Percentiles rank a stretch among this genome's conserved stretches.
Evolutionary conservation across 2,329 filamentous ascomycete genomes (phyloP).

Genomic region (Incumbomyces lentus): DNA sequence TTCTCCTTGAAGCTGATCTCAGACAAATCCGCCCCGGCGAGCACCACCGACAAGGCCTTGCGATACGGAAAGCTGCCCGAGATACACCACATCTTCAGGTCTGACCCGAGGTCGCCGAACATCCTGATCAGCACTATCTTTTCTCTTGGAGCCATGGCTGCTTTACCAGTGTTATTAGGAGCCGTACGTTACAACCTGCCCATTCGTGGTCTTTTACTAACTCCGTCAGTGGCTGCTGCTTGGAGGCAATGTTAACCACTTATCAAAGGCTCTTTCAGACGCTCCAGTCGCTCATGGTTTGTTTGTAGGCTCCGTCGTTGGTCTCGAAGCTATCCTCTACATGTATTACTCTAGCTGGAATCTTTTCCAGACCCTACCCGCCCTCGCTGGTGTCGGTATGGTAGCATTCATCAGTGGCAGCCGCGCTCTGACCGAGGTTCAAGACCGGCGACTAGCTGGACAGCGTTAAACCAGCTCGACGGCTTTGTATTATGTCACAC

Average conservation of each 20-base stretch:
- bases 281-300: conserved; percentile 71
- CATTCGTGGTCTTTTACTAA: neutral
- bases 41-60: conserved; percentile 55
- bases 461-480: conserved; percentile 35
- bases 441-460: conserved; percentile 72
- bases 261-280: conserved; percentile 60
- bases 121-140: conserved; percentile 72
- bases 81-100: conserved; percentile 84
- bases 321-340: conserved; percentile 87
- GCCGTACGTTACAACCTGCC: conserved; percentile 43
- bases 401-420: conserved; percentile 78
- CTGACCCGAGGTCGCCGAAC: conserved; percentile 69
- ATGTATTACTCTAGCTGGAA: conserved; percentile 90
- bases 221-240: conserved; percentile 60
- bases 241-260: conserved; percentile 72
- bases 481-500: neutral
- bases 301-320: conserved; percentile 78
- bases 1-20: conserved; percentile 63
- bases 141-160: conserved; percentile 58
- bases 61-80: conserved; percentile 76
- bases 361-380: conserved; percentile 77
- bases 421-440: conserved; percentile 84
- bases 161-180: conserved; percentile 62
- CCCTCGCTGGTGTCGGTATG: conserved; percentile 54
- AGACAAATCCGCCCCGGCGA: conserved; percentile 51